Percentiles rank a stretch among this genome's conserved stretches.
phyloP scores from a whole-genome alignment of 1,284 basidiomycete species.

The Pyrrhoderma noxium region DNA sequence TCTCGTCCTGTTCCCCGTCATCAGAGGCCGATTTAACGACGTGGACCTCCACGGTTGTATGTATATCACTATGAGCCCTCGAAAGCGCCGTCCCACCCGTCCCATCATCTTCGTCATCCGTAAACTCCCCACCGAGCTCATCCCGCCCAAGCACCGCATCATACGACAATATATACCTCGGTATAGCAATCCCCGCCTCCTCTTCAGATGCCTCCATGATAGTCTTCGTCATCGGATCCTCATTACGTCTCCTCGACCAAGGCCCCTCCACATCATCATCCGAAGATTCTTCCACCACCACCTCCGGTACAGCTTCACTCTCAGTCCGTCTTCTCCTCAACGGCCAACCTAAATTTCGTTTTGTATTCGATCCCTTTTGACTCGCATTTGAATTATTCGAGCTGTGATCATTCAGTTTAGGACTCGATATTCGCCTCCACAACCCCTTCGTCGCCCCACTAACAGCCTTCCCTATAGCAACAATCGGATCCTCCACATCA shows the following conservation, averaged over 20 bases:
- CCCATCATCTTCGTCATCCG: not conserved
- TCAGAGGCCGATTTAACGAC: conserved; percentile 3
- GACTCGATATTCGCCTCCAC: conserved; percentile 12
- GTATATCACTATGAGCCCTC: conserved; percentile 9
- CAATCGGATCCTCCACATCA: conserved; percentile 9
- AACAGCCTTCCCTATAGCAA: conserved; percentile 12
- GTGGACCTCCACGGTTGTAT: conserved; percentile 14
- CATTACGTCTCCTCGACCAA: conserved; percentile 7
- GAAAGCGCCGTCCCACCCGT: not conserved
- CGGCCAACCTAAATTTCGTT: not conserved
- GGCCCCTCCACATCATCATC: conserved; percentile 10
- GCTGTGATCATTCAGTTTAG: not conserved
- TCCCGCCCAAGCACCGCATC: conserved; percentile 3
- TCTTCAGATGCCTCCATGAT: conserved; percentile 14
- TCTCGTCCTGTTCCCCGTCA: conserved; percentile 3
- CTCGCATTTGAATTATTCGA: not conserved
- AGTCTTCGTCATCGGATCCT: conserved; percentile 18
- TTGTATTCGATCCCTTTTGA: not conserved
- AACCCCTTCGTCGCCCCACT: conserved; percentile 10
- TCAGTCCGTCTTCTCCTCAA: not conserved
- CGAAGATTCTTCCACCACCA: conserved; percentile 5
- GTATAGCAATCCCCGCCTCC: not conserved
- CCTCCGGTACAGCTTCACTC: not conserved
- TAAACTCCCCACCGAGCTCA: conserved; percentile 11
- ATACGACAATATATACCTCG: conserved; percentile 3